Evolutionary conservation across 2,329 filamentous ascomycete species (phyloP).

Genomic region (Dryadomyces quercus-mongolicae): DNA sequence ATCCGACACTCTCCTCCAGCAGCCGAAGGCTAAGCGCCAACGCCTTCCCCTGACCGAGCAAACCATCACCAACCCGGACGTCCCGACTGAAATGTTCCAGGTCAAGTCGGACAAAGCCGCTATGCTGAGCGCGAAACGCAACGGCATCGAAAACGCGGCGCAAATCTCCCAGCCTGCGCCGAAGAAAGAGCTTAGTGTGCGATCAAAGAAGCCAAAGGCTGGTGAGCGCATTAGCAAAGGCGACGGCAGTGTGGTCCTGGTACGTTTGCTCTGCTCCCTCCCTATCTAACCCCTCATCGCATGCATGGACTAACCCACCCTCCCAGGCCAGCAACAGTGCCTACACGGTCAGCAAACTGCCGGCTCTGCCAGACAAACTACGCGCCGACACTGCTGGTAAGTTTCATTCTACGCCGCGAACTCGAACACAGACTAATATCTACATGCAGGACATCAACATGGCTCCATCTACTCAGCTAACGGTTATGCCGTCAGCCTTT

Average conservation of each 20-base stretch:
- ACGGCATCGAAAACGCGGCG: constrained; percentile 30
- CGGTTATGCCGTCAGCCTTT: constrained; percentile 70
- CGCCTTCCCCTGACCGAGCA: constrained; percentile 45
- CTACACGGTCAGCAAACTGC: constrained; percentile 76
- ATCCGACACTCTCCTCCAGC: constrained; percentile 39
- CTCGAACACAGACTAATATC: not conserved
- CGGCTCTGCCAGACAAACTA: constrained; percentile 68
- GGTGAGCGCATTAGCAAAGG: constrained; percentile 52
- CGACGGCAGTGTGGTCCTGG: constrained; percentile 54
- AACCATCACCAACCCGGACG: constrained; percentile 40
- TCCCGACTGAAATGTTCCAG: constrained; percentile 40
- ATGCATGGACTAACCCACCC: no score
- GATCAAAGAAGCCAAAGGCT: constrained; percentile 51
- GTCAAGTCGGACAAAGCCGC: constrained; percentile 41
- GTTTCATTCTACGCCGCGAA: constrained; percentile 15
- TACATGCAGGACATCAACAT: constrained; percentile 45
- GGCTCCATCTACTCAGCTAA: constrained; percentile 52
- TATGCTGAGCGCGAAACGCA: constrained; percentile 30
- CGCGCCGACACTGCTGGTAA: constrained; percentile 53
- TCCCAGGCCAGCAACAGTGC: constrained; percentile 67
- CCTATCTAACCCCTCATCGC: not conserved
- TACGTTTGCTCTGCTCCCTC: constrained; percentile 19
- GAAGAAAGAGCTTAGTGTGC: constrained; percentile 44
- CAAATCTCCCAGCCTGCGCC: constrained; percentile 17
- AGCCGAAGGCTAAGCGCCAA: constrained; percentile 53